Percentiles rank a stretch among this genome's conserved stretches.
Conservation (phyloP, 2,329 filamentous ascomycete species). For the Microcyclosporella mali region DNA sequence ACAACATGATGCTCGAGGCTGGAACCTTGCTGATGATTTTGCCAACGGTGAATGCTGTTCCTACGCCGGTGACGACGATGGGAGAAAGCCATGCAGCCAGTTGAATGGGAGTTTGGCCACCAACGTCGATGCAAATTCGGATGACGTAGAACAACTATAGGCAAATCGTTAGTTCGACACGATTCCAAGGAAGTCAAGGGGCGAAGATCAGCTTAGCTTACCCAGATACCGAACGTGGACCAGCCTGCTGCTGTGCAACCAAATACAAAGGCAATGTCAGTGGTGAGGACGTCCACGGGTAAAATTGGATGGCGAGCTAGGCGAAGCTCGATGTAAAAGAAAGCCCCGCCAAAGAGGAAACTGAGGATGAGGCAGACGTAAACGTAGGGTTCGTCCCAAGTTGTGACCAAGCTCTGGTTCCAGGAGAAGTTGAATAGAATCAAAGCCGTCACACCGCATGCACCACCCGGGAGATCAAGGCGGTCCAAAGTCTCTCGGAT, state of each 20-base stretch:
- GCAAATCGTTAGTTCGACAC: slow-evolving; percentile 33
- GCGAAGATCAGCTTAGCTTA: background rate
- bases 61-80: slow-evolving; percentile 32
- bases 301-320: slow-evolving; percentile 48
- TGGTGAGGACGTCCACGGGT: slow-evolving; percentile 48
- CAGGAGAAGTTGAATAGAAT: slow-evolving; percentile 61
- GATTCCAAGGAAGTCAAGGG: slow-evolving; percentile 13
- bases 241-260: slow-evolving; percentile 44
- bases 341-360: slow-evolving; percentile 47
- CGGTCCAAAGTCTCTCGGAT: too few species aligned
- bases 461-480: slow-evolving; percentile 42
- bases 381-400: slow-evolving; percentile 54
- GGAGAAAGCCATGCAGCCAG: slow-evolving; percentile 29
- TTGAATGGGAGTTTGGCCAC: too few species aligned
- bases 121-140: too few species aligned
- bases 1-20: too few species aligned
- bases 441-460: slow-evolving; percentile 49
- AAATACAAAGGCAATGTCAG: slow-evolving; percentile 51
- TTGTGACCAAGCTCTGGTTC: slow-evolving; percentile 57
- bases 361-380: slow-evolving; percentile 54
- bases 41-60: slow-evolving; percentile 37
- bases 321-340: slow-evolving; percentile 51
- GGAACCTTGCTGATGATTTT: slow-evolving; percentile 40
- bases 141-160: slow-evolving; percentile 18
- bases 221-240: slow-evolving; percentile 17